Evolutionary conservation across 2,329 filamentous ascomycete genomes (phyloP).

Genomic region (Penicillium sp.): DNA sequence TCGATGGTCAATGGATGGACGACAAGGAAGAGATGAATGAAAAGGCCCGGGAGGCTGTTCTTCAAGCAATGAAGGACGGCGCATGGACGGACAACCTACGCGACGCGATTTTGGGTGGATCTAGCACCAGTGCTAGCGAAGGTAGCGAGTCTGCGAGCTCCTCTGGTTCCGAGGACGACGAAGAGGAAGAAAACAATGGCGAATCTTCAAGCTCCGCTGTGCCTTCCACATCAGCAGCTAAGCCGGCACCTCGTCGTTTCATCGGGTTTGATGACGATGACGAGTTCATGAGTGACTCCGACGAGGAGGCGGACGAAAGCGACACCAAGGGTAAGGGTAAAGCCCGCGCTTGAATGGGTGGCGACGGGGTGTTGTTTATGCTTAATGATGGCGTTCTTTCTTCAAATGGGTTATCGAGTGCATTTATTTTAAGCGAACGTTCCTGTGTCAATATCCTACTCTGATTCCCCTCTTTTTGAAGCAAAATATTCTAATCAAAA

Average conservation of each 20-base stretch:
- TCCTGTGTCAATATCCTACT: conserved; percentile 14
- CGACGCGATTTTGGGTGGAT: conserved; percentile 40
- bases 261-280: conserved; percentile 55
- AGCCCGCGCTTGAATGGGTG: conserved; percentile 32
- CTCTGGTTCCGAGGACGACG: conserved; percentile 41
- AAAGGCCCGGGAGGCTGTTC: conserved; percentile 76
- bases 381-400: conserved; percentile 27
- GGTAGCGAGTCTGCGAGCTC: conserved; percentile 39
- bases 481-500: background rate
- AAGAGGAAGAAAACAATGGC: conserved; percentile 45
- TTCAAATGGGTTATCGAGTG: conserved; percentile 11
- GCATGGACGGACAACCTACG: conserved; percentile 49
- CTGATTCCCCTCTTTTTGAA: background rate
- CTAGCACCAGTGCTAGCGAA: conserved; percentile 46
- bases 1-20: conserved; percentile 94
- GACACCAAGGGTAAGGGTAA: conserved; percentile 45
- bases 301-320: conserved; percentile 35
- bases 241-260: conserved; percentile 41
- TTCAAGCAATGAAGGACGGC: conserved; percentile 70
- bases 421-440: conserved; percentile 14
- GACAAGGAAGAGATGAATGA: conserved; percentile 88
- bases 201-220: conserved; percentile 25
- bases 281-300: conserved; percentile 51
- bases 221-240: conserved; percentile 31
- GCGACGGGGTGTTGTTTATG: conserved; percentile 13